Evolutionary conservation across 2,329 filamentous ascomycete species (phyloP).

Genomic region (Aspergillus neotritici): DNA sequence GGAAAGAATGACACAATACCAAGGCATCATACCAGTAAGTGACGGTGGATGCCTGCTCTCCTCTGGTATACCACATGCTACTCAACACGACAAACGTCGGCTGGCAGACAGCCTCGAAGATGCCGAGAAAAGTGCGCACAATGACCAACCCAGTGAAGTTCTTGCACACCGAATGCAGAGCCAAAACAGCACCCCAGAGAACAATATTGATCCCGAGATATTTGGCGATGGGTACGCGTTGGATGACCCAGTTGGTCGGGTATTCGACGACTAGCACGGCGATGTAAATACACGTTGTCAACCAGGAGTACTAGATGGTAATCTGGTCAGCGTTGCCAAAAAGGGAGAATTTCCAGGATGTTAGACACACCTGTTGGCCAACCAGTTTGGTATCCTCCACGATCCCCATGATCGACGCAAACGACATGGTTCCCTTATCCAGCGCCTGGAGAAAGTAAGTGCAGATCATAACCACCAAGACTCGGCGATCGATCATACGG

Average conservation of each 20-base stretch:
- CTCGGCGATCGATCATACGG: constrained; percentile 60
- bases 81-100: constrained; percentile 63
- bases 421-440: constrained; percentile 40
- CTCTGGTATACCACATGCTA: constrained; percentile 64
- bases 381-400: constrained; percentile 45
- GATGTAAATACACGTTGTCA: constrained; percentile 70
- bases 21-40: constrained; percentile 55
- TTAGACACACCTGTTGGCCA: constrained; percentile 28
- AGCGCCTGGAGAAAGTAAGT: constrained; percentile 64
- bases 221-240: constrained; percentile 62
- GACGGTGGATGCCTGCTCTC: constrained; percentile 61
- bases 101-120: constrained; percentile 66
- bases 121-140: constrained; percentile 61
- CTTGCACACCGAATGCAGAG: constrained; percentile 55
- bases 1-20: not conserved
- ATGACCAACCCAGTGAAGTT: constrained; percentile 56
- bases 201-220: constrained; percentile 60
- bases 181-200: constrained; percentile 57
- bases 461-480: constrained; percentile 64
- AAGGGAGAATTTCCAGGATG: no score
- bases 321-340: not conserved
- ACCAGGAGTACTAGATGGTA: constrained; percentile 57
- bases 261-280: constrained; percentile 66
- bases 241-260: constrained; percentile 61
- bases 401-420: constrained; percentile 40